Conservation (phyloP, 2,329 filamentous ascomycete genomes). For the Alternaria longipes region DNA sequence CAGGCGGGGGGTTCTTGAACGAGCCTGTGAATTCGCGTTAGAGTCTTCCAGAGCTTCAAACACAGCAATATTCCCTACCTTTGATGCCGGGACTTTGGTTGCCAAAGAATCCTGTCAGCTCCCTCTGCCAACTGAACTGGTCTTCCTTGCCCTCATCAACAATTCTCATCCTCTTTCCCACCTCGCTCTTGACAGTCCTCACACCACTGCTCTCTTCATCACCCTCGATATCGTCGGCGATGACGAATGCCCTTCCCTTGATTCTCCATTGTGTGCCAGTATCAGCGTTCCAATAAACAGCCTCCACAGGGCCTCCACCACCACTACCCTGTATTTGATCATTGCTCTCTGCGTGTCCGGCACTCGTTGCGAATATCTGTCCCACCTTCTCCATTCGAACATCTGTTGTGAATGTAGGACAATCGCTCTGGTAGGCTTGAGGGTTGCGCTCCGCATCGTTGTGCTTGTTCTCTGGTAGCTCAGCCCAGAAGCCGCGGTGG, state of each 20-base stretch:
- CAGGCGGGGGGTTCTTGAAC: constrained; percentile 67
- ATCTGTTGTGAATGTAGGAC: constrained; percentile 87
- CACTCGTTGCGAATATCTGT: constrained; percentile 69
- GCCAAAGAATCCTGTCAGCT: constrained; percentile 88
- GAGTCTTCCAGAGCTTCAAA: background rate
- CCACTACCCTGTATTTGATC: constrained; percentile 62
- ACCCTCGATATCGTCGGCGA: constrained; percentile 73
- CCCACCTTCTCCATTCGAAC: constrained; percentile 83
- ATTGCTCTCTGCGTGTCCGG: constrained; percentile 56
- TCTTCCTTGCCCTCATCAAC: constrained; percentile 55
- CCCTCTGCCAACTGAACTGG: constrained; percentile 79
- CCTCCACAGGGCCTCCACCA: constrained; percentile 78
- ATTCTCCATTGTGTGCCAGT: constrained; percentile 84
- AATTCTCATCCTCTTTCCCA: constrained; percentile 71
- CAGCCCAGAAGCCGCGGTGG: constrained; percentile 84
- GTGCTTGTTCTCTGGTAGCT: constrained; percentile 74
- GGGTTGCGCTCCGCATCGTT: constrained; percentile 79
- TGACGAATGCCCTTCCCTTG: constrained; percentile 76
- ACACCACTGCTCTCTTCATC: constrained; percentile 64
- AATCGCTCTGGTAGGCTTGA: constrained; percentile 74
- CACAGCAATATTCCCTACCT: constrained; percentile 55
- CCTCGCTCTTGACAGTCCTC: constrained; percentile 66
- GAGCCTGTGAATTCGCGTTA: constrained; percentile 58
- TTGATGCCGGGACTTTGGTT: constrained; percentile 85
- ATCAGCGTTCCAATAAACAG: constrained; percentile 80